A percentile compares a stretch with the other conserved stretches of the same genome.
These are phyloP conservation scores for Singerocomus rubriflavus DNA, from an alignment of 1,284 basidiomycete genomes.

Conservation along the genomic window DNA sequence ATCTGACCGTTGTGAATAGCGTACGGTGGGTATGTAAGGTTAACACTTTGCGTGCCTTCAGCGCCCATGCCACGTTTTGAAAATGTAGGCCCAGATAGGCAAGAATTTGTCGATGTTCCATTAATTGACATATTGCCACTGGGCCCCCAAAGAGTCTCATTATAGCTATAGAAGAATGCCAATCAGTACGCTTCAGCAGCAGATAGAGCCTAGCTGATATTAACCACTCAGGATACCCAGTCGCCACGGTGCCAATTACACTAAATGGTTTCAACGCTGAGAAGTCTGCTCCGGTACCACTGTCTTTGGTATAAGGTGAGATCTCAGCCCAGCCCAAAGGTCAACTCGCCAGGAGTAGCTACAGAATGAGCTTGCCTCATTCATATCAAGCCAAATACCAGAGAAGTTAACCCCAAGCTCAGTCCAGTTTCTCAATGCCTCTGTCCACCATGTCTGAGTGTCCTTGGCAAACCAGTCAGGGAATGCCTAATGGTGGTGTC, in stretches of 20 bases:
- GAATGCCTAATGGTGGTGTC: conserved; percentile 40
- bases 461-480: conserved; percentile 69
- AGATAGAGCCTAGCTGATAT: conserved; percentile 1
- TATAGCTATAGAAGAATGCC: conserved; percentile 47
- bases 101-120: conserved; percentile 54
- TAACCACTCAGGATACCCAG: conserved; percentile 63
- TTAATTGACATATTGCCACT: conserved; percentile 76
- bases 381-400: conserved; percentile 79
- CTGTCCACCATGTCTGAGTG: conserved; percentile 56
- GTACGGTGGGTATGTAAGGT: conserved; percentile 62
- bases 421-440: conserved; percentile 59
- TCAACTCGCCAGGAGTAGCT: conserved; percentile 54
- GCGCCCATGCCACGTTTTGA: conserved; percentile 35
- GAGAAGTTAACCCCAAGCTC: conserved; percentile 56
- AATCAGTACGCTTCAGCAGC: background rate
- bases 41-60: conserved; percentile 41
- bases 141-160: conserved; percentile 57
- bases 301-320: conserved; percentile 20
- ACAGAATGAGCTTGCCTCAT: conserved; percentile 66
- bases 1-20: conserved; percentile 64
- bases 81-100: conserved; percentile 12
- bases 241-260: conserved; percentile 46
- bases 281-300: conserved; percentile 53
- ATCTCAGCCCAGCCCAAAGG: background rate
- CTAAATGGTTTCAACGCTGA: conserved; percentile 35